Evolutionary conservation across 768 basidiomycete genomes (phyloP), one percentile per base, ranked within the genome.

Genomic region (Xerocomellus dryophilus): DNA sequence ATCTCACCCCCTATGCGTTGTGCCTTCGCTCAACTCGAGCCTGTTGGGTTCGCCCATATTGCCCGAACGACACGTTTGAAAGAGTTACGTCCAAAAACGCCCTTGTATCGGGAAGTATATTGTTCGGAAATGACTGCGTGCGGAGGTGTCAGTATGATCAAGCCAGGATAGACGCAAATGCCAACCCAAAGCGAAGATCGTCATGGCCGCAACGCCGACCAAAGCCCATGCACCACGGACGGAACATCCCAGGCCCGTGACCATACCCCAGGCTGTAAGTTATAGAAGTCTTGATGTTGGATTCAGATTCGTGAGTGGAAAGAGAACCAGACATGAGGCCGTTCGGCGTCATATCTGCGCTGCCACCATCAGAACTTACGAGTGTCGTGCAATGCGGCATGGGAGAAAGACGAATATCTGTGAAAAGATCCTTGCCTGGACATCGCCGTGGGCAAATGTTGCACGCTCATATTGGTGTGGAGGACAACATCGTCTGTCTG

Each of bases 141-240:
- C 1, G n/a, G n/a, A n/a, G 25, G 27, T 10, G 11, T 64, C 32
- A 61, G 23, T 8, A 17, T 14, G 4, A 11, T 20, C 3, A 17
- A 18, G 9, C 10, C 12, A 32, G 17, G 4, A 44, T 3, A 17
- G 18, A 42, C 8, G 14, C 43, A 20, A n/a, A 46, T 17, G 8
- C 80, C 8, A 40, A 87, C 88, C 80, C 7, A 88, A 85, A 54
- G 90, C 77, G 14, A 90, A 73, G 25, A 88, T 81, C 0, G 90
- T 88, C 82, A 91, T 81, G 1, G 86, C 82, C 2, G 77, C 87
- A 14, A 90, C 84, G 17, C 69, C n/a, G n/a, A n/a, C n/a, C 35
- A 92, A 67, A 0, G 89, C 86, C 90, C 90, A 91, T 4, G 82
- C 80, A 36, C 90, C 78, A 65, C 92, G 92, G 32, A 29, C 2